Evolutionary conservation across 202 grass and related monocot species (phyloP), one percentile per base, ranked within the genome.

Genomic region (Dendrocalamus latiflorus): DNA sequence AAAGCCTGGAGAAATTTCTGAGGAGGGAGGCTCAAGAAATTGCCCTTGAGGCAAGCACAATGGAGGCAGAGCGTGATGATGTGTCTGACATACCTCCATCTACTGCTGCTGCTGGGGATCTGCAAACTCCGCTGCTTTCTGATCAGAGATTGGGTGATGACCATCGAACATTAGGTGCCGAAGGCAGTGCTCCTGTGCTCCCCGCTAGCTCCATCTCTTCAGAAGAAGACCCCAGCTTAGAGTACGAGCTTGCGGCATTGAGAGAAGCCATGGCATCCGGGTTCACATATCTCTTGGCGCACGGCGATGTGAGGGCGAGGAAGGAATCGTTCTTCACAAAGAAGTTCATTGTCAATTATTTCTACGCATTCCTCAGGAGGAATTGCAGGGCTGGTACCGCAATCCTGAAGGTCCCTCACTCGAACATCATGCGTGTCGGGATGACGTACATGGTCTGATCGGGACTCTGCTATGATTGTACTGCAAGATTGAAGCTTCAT

Each of bases 361-460:
- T 99, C 78, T 99, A 99, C 1, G 96, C 87, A 6, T 95, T 93
- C 70, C 86, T 99, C 47, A 93, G 96, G 74, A 93, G 87, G 70
- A 99, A 99, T 47, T 99, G 96, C 83, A 92, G 96, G 83, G 96
- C 89, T n/a, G 96, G 96, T 39, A 95, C 96, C 0, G 96, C 93
- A 49, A 92, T 68, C 65, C 69, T 99, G 78, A 95, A 87, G 77
- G 93, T 99, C 69, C 96, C 96, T 15, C 91, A 99, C 54, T 95
- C 92, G 30, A 95, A 99, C 74, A 95, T 99, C 77, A 95, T 99
- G 69, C 90, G 91, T 39, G 96, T 94, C 0, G 93, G 93, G 43
- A 95, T 95, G 91, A 99, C 96, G 0, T 99, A 99, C 83, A 99
- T 95, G 96, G 96, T 99, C 3, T 99, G 87, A 93, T 60, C 16